These are phyloP conservation scores for Aspergillus sp. DNA, from an alignment of 2,329 filamentous ascomycete genomes.

Conservation along the genomic window DNA sequence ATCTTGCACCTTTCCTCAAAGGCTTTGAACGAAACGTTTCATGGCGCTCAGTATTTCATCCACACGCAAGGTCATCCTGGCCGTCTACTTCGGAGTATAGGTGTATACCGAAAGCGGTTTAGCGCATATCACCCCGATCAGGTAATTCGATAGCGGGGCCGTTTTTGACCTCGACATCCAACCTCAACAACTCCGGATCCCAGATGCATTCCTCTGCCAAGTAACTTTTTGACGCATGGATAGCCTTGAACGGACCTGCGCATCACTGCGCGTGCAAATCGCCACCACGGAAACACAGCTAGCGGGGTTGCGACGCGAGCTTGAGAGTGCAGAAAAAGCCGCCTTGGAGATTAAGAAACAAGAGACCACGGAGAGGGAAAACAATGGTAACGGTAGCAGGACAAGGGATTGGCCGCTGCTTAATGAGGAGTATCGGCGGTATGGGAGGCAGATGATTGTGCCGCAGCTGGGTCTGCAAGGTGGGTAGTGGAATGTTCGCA, in stretches of 20 bases:
- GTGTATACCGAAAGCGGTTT: neutral
- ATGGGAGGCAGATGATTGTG: conserved; percentile 85
- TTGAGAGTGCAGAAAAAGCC: conserved; percentile 23
- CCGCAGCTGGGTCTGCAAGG: conserved; percentile 70
- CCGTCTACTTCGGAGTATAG: no score
- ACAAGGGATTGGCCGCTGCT: conserved; percentile 57
- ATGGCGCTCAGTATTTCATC: no score
- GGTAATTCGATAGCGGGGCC: no score
- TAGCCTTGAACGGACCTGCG: conserved; percentile 19
- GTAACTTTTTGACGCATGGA: conserved; percentile 8
- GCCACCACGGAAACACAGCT: conserved; percentile 30
- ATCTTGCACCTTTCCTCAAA: no score
- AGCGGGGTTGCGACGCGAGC: conserved; percentile 26
- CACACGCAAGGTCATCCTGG: no score
- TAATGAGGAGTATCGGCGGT: conserved; percentile 70
- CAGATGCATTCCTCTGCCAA: neutral
- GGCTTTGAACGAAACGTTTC: no score
- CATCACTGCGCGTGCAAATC: conserved; percentile 30
- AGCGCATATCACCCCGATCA: neutral
- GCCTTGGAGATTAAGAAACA: conserved; percentile 11
- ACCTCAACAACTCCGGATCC: neutral
- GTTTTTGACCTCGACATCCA: neutral
- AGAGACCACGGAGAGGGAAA: conserved; percentile 1
- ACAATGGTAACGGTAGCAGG: neutral
- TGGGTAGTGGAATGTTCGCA: conserved; percentile 25